phyloP scores from a whole-genome alignment of 139 green algal species.

The Tetratostichococcus sp. region DNA sequence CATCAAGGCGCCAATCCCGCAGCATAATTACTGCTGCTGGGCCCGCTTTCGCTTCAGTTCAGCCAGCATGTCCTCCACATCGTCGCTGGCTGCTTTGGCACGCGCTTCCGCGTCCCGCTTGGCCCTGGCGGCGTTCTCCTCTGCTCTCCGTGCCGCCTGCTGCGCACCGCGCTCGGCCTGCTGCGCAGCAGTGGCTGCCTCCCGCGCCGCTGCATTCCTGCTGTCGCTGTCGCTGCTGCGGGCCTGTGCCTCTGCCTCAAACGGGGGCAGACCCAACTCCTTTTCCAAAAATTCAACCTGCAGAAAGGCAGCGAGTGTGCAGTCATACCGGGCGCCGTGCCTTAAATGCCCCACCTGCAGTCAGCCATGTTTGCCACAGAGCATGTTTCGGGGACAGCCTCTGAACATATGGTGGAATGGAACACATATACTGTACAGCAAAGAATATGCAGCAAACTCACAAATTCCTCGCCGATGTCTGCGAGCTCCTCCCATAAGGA shows the following conservation, averaged over 20 bases:
- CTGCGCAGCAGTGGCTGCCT: background rate
- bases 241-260: background rate
- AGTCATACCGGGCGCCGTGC: too few relatives aligned
- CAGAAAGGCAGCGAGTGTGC: too few relatives aligned
- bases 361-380: too few relatives aligned
- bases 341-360: too few relatives aligned
- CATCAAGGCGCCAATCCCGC: too few relatives aligned
- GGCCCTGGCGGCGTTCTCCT: background rate
- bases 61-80: conserved; percentile 43
- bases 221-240: background rate
- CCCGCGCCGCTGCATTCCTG: background rate
- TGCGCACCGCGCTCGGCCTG: background rate
- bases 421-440: too few relatives aligned
- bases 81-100: conserved; percentile 3
- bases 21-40: conserved; percentile 7
- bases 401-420: too few relatives aligned
- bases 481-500: conserved; percentile 51
- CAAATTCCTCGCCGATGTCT: conserved; percentile 58
- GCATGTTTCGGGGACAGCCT: too few relatives aligned
- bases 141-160: background rate
- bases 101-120: background rate
- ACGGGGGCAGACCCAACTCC: conserved; percentile 14
- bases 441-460: conserved; percentile 5
- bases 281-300: conserved; percentile 52
- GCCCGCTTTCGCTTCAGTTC: conserved; percentile 46